Evolutionary conservation across 805 yeast genomes (phyloP).

Genomic region (Metschnikowia vanudenii): DNA sequence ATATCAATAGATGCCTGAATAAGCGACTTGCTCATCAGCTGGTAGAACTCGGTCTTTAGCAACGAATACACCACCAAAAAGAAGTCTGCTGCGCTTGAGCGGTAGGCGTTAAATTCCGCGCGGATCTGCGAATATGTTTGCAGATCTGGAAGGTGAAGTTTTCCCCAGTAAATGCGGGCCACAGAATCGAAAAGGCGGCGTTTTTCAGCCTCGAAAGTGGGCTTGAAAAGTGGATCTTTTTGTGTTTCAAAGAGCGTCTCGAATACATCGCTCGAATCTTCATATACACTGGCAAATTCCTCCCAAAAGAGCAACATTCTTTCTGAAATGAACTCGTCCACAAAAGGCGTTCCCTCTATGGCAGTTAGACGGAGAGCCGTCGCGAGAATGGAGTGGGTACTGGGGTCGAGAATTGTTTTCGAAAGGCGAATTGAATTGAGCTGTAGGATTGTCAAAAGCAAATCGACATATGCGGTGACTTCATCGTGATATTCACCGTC

Average conservation of each 20-base stretch:
- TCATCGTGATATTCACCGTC: constrained; percentile 32
- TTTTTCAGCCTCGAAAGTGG: constrained; percentile 29
- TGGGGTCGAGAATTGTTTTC: constrained; percentile 34
- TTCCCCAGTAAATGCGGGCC: constrained; percentile 65
- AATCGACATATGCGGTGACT: constrained; percentile 42
- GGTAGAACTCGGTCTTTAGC: constrained; percentile 52
- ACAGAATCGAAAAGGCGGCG: constrained; percentile 48
- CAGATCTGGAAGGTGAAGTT: constrained; percentile 49
- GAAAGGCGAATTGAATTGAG: constrained; percentile 45
- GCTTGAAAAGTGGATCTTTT: constrained; percentile 15
- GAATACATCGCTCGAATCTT: constrained; percentile 18
- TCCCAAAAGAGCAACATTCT: constrained; percentile 67
- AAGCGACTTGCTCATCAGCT: constrained; percentile 40
- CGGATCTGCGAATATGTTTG: constrained; percentile 29
- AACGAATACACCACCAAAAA: constrained; percentile 69
- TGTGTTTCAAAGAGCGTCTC: constrained; percentile 19
- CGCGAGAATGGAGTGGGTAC: constrained; percentile 42
- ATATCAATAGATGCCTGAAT: constrained; percentile 19
- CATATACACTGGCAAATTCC: constrained; percentile 56
- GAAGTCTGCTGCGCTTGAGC: constrained; percentile 75
- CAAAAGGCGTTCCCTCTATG: constrained; percentile 54
- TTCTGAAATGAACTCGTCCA: constrained; percentile 55
- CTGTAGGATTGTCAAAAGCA: constrained; percentile 48
- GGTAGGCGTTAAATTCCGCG: constrained; percentile 63
- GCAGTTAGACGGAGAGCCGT: constrained; percentile 53